Evolutionary conservation across 768 basidiomycete genomes (phyloP), one percentile per base, ranked within the genome.

Genomic region (Imleria badia): DNA sequence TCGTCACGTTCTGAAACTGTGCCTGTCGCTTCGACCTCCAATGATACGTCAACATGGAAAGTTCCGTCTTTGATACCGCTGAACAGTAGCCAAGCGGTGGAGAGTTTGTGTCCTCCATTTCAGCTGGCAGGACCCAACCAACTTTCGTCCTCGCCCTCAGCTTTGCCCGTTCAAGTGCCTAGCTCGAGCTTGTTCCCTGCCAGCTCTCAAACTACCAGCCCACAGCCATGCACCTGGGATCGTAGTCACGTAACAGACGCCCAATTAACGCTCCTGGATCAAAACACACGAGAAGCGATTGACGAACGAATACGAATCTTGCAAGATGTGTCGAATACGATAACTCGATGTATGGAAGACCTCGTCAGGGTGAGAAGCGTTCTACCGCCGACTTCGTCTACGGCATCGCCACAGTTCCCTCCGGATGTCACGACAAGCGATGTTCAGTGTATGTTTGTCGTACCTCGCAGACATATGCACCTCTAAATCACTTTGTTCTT

Each of bases 231-330:
- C 84, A 52, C 83, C 78, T 11, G 6, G 20, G 39, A 48, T 30
- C 44, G 12, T 30, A n/a, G 15, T 35, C 60, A 42, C 38, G 23
- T 59, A 13, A 56, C 63, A 6, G 82, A 84, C 15, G 81, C 81
- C 38, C 88, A 92, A 61, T 75, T 94, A 13, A 73, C 78, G 17
- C 71, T 77, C 19, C 72, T 93, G 70, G 89, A 93, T 58, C 73
- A 63, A 26, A 66, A 86, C 36, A 91, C 90, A 26, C 76, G 89
- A 50, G 88, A 90, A 60, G 87, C 88, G 7, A 88, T 97, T 45
- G 91, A 94, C 60, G 91, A 94, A 62, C 81, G 92, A 51, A 71
- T 98, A 56, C 78, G 84, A 40, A 79, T 92, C 36, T 73, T 98
- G 35, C 86, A 93, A 71, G 81, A 84, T 17, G 87, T 95, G 36